Base-by-base conservation (phyloP, 1,139 yeast genomes). In the Pichia sp. region DNA sequence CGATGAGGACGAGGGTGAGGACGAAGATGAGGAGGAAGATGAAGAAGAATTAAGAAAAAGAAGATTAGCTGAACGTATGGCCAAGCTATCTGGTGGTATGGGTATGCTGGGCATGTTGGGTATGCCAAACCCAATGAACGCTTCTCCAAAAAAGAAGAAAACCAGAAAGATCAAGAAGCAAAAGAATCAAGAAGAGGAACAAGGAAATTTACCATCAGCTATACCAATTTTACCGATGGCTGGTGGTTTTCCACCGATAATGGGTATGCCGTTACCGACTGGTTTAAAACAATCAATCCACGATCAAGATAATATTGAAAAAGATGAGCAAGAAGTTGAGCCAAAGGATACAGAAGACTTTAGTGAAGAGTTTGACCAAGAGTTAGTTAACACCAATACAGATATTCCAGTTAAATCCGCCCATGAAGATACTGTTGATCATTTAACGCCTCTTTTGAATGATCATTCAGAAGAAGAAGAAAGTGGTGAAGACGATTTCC, bases 31-130 rank as follows among this genome's bases (percentile, higher is more conserved):
- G 1, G 74, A 67, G 0, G 75, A 68, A 13, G 77, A 72, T 29
- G 79, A 82, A 43, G 97, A 89, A 62, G 96, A 88, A 56, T 73
- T 83, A 18, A 79, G 84, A 53, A 78, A 95, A 59, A 77, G 85
- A 50, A 88, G 82, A 16, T 73, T 92, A 49, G 83, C 95, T 32
- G 96, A 87, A 57, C 79, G 97, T 56, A 92, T 92, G 97, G 98
- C 99, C 20, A 88, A 85, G 59, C 77, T 94, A 25, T 86, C 97
- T 0, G 90, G 90, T 18, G 96, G 96, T 15, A 83, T 95, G 63
- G 94, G 94, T 47, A 84, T 85, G 85, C 79, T 80, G 67, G 92
- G 92, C 35, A 81, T 83, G 80, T 79, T 82, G 74, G 87, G 86
- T 4, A 80, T 82, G 48, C 66, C 76, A 56, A 83, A 83, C 45